Evolutionary conservation across 1,284 basidiomycete genomes (phyloP).

Genomic region (Marasmius sp.): DNA sequence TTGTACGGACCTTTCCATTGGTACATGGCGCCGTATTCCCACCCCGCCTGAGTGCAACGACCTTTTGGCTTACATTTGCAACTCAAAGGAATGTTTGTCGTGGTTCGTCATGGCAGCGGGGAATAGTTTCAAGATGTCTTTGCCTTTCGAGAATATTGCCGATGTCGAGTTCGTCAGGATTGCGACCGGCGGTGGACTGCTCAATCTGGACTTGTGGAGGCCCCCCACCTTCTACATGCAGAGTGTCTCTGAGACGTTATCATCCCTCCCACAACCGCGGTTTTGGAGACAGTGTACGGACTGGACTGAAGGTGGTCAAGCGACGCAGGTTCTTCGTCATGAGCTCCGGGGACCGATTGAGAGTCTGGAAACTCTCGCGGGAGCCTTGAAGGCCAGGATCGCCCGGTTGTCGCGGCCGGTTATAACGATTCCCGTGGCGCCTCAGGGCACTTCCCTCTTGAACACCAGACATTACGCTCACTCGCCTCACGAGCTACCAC

Average conservation of each 20-base stretch:
- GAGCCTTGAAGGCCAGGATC: neutral
- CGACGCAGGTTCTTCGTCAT: conserved; percentile 63
- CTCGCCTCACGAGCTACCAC: no score
- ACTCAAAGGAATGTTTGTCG: conserved; percentile 59
- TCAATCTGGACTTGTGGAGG: conserved; percentile 60
- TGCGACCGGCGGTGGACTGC: conserved; percentile 55
- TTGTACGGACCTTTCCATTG: conserved; percentile 71
- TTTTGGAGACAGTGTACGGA: conserved; percentile 69
- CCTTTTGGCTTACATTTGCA: conserved; percentile 72
- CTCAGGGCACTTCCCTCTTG: no score
- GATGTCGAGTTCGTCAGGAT: conserved; percentile 57
- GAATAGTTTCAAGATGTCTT: conserved; percentile 79
- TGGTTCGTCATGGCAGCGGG: conserved; percentile 78
- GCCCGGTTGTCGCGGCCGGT: neutral
- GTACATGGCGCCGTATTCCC: conserved; percentile 73
- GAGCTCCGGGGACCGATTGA: conserved; percentile 62
- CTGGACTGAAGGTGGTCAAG: conserved; percentile 78
- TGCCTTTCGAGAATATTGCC: conserved; percentile 64
- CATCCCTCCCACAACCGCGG: conserved; percentile 34
- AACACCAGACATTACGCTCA: no score
- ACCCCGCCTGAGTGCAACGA: conserved; percentile 56
- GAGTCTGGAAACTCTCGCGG: conserved; percentile 9
- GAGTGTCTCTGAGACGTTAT: conserved; percentile 31
- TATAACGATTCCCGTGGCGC: no score
- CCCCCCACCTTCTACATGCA: conserved; percentile 72